Conservation (phyloP, 2,329 filamentous ascomycete genomes). For the Phaeophleospora eucalypticola region DNA sequence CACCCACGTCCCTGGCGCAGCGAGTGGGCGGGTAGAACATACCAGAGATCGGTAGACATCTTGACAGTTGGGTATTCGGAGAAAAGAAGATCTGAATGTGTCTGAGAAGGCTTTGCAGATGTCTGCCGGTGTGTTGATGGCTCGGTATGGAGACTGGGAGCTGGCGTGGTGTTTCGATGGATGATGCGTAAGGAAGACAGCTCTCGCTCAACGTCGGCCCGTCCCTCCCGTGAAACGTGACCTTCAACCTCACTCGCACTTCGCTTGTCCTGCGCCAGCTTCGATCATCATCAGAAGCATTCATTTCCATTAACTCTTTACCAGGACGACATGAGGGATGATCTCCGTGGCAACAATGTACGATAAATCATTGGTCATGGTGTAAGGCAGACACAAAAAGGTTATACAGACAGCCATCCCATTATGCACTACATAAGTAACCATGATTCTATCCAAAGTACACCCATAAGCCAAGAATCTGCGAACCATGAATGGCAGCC, state of each 20-base stretch:
- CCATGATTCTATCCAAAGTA: not conserved
- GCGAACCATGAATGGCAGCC: not conserved
- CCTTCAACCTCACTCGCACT: not conserved
- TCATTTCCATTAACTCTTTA: no score
- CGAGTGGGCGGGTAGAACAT: constrained; percentile 44
- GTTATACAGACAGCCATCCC: constrained; percentile 4
- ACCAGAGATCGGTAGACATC: constrained; percentile 82
- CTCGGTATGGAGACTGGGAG: not conserved
- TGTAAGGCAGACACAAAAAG: no score
- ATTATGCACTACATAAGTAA: constrained; percentile 1
- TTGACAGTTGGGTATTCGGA: constrained; percentile 36
- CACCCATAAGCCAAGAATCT: not conserved
- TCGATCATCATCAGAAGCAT: not conserved
- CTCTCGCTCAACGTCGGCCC: no score
- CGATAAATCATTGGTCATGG: no score
- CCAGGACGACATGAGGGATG: no score
- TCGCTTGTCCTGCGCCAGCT: no score
- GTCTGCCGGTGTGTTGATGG: not conserved
- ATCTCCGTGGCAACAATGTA: no score
- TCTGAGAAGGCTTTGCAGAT: not conserved
- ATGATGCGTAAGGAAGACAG: no score
- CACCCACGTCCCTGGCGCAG: constrained; percentile 7
- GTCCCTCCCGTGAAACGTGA: not conserved
- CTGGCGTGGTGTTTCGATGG: constrained; percentile 1
- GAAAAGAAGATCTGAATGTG: not conserved